These are phyloP conservation scores for Penicillium sp. DNA, from an alignment of 2,329 filamentous ascomycete genomes.

Conservation along the genomic window DNA sequence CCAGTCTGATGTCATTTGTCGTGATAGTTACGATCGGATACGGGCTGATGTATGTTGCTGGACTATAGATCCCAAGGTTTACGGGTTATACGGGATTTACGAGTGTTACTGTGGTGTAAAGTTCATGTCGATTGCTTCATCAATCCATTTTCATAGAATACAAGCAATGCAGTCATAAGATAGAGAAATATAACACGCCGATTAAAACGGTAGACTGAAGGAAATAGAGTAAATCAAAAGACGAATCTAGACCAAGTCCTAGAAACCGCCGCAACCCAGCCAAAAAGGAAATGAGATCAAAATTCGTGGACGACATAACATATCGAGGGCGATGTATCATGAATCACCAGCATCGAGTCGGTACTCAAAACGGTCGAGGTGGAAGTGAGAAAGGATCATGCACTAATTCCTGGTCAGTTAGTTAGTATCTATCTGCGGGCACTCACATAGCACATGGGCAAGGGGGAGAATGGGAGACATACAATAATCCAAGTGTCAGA, in stretches of 20 bases:
- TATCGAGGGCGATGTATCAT: conserved; percentile 1
- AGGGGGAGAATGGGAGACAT: conserved; percentile 44
- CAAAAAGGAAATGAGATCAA: conserved; percentile 2
- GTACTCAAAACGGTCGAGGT: background rate
- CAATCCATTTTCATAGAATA: conserved; percentile 14
- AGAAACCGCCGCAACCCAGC: conserved; percentile 3
- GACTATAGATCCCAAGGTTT: conserved; percentile 54
- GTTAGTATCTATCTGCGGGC: conserved; percentile 6
- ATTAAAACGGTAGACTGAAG: conserved; percentile 10
- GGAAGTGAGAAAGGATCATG: background rate
- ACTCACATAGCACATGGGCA: background rate
- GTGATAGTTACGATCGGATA: conserved; percentile 91
- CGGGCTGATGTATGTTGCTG: conserved; percentile 79
- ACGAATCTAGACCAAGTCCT: conserved; percentile 8
- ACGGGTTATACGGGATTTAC: background rate
- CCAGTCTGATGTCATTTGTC: conserved; percentile 77
- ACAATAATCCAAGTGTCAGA: conserved; percentile 75
- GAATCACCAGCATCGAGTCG: conserved; percentile 4
- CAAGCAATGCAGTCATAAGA: conserved; percentile 13
- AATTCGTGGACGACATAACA: conserved; percentile 14
- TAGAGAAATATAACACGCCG: conserved; percentile 14
- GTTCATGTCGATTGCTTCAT: conserved; percentile 1
- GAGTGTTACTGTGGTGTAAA: background rate
- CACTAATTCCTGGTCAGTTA: conserved; percentile 17
- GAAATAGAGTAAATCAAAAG: background rate